These are phyloP conservation scores for Venturia aucupariae DNA, from an alignment of 2,329 filamentous ascomycete genomes.

Conservation along the genomic window DNA sequence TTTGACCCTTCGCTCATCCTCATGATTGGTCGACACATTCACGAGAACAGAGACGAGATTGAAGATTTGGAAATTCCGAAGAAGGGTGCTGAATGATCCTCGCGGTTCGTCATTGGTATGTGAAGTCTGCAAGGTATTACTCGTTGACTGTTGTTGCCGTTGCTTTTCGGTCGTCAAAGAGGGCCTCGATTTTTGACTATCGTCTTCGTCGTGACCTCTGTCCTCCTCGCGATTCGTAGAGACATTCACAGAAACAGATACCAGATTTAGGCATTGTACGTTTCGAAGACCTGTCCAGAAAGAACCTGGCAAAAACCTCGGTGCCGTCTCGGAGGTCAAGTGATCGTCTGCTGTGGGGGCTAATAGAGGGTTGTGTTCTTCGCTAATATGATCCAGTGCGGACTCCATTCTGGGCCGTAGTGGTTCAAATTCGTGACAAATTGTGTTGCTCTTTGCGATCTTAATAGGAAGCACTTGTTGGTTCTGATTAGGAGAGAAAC, in stretches of 20 bases:
- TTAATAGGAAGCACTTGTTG: too few relatives aligned
- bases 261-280: background rate
- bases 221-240: background rate
- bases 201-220: background rate
- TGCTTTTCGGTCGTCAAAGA: too few relatives aligned
- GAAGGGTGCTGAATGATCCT: background rate
- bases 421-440: background rate
- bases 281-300: background rate
- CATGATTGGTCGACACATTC: background rate
- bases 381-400: background rate
- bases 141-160: background rate
- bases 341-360: background rate
- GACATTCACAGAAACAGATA: background rate
- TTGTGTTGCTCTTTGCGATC: too few relatives aligned
- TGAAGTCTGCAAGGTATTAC: background rate
- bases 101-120: background rate
- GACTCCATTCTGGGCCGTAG: background rate
- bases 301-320: background rate
- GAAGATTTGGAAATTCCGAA: background rate
- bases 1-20: background rate
- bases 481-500: too few relatives aligned
- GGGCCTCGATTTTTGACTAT: background rate
- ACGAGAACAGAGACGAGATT: background rate
- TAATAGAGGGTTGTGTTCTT: background rate
- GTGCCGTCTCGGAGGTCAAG: background rate